Conservation (phyloP, 371 early-diverging fungal genomes). For the Lichtheimia ramosa region DNA sequence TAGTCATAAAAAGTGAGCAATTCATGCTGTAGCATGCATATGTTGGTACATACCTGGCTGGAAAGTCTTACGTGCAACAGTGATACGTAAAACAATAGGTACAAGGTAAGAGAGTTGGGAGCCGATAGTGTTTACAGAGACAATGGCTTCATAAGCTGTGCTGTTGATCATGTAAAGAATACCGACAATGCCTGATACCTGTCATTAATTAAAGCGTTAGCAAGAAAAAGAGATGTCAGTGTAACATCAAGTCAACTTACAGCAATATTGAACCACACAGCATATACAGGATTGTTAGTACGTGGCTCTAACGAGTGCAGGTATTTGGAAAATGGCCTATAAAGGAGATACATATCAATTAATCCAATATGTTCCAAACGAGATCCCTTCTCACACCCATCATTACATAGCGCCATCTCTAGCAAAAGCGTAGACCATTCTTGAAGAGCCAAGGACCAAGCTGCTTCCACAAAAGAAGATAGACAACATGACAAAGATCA, state of each 20-base stretch:
- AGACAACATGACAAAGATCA: slow-evolving; percentile 53
- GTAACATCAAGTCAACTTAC: slow-evolving; percentile 1
- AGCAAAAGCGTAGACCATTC: slow-evolving; percentile 78
- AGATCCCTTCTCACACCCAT: no score
- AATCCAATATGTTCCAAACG: no score
- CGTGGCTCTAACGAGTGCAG: slow-evolving; percentile 29
- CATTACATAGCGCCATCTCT: slow-evolving; percentile 72
- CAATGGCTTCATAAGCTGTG: slow-evolving; percentile 65
- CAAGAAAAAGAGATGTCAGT: no score
- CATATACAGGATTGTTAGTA: slow-evolving; percentile 43
- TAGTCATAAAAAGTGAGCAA: not conserved
- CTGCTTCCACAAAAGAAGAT: slow-evolving; percentile 62
- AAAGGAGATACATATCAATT: no score
- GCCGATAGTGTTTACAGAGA: slow-evolving; percentile 73
- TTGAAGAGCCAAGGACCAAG: slow-evolving; percentile 57
- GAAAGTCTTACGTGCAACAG: slow-evolving; percentile 56
- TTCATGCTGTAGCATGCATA: no score
- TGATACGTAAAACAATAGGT: slow-evolving; percentile 61
- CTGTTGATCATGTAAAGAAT: slow-evolving; percentile 49
- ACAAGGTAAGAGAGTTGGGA: slow-evolving; percentile 72
- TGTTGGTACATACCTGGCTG: slow-evolving; percentile 28
- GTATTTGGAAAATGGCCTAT: slow-evolving; percentile 40
- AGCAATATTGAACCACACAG: slow-evolving; percentile 48
- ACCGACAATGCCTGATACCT: slow-evolving; percentile 32
- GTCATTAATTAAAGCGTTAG: no score